Evolutionary conservation across 768 basidiomycete species (phyloP), one percentile per base, ranked within the genome.

Genomic region (Pisolithus sp.): DNA sequence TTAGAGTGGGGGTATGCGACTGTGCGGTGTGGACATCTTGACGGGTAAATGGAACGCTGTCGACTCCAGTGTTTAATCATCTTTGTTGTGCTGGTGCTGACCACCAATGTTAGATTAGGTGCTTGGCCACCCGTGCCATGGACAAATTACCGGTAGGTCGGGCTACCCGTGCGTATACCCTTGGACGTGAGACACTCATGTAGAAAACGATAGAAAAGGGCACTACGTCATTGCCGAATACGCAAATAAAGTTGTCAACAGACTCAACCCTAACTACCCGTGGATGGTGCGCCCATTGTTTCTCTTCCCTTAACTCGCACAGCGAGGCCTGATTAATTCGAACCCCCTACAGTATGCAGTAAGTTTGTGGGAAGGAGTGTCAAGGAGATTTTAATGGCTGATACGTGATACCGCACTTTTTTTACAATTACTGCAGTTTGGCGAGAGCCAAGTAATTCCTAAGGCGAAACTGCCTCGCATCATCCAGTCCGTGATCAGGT

Each of bases 1-100:
- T 62, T 89, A 44, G 89, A 90, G 66, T 91, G 84, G 81, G 89
- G 89, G 1, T 91, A 91, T 69, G 85, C 89, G 26, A 85, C 85
- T 10, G 77, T 89, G 42, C 73, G 88, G 24, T 89, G 86, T 59
- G 80, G 79, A 0, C 81, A 85, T 69, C 68, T 92, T 37, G 78
- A 84, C 52, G 74, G 77, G 85, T 89, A 61, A 64, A 85, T 75
- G 17, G 12, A 42, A 30, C 30, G 30, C 30, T 31, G 34, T 34
- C 34, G 13, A 34, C 34, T 34, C 12, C 34, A 15, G 34, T 5
- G 34, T 26, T 10, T 54, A 6, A 7, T 37, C 36, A 21, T 26
- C 9, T 49, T n/a, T 18, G 23, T 40, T 17, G 26, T 55, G 34
- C 44, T 51, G 38, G 17, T 42, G 36, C 21, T 30, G 28, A 8